Percentiles rank a stretch among this genome's conserved stretches.
These are phyloP conservation scores for Rehmannia glutinosa DNA, from an alignment of 257 asterid species.

Conservation along the genomic window DNA sequence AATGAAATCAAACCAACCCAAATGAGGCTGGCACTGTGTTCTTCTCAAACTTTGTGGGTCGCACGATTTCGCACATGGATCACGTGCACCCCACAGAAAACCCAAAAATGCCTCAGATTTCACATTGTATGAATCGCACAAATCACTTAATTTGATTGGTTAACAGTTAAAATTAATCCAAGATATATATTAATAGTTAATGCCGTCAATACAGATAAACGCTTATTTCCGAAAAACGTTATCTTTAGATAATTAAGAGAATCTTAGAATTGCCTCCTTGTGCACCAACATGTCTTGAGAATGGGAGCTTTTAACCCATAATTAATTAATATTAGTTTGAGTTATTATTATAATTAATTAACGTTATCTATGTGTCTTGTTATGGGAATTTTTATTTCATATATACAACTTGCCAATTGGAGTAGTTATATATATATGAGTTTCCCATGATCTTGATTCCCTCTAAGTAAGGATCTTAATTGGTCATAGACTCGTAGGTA, in stretches of 20 bases:
- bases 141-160: constrained; percentile 23
- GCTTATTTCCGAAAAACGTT: too few relatives aligned
- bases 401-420: not conserved
- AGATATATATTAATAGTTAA: not conserved
- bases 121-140: constrained; percentile 28
- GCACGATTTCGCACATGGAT: constrained; percentile 50
- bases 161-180: not conserved
- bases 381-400: constrained; percentile 1
- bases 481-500: not conserved
- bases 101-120: constrained; percentile 15
- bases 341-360: too few relatives aligned
- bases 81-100: constrained; percentile 32
- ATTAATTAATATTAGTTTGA: constrained; percentile 6
- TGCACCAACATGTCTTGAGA: constrained; percentile 59
- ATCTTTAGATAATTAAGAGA: constrained; percentile 36
- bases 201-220: constrained; percentile 23
- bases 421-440: constrained; percentile 8
- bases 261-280: constrained; percentile 43
- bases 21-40: constrained; percentile 32
- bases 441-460: constrained; percentile 18
- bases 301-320: constrained; percentile 27
- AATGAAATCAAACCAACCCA: not conserved
- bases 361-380: constrained; percentile 11
- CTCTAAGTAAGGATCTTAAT: constrained; percentile 20
- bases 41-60: constrained; percentile 24